phyloP scores from a whole-genome alignment of 2,329 filamentous ascomycete species.

The Fonsecaea monophora region DNA sequence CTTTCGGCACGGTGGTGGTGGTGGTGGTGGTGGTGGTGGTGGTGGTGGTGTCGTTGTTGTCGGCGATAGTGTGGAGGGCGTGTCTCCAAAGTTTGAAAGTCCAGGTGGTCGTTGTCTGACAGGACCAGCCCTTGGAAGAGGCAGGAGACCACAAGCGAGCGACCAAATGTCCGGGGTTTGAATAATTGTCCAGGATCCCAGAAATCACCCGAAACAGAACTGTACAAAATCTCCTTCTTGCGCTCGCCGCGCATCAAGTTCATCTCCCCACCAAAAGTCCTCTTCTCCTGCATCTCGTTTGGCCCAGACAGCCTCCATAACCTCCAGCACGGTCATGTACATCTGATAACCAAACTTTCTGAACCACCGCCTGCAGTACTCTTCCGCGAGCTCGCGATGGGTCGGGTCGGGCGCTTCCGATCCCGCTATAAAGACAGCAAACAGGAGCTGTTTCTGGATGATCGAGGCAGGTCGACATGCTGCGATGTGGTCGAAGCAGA shows the following conservation, averaged over 20 bases:
- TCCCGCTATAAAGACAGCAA: conserved; percentile 24
- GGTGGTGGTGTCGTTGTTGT: not conserved
- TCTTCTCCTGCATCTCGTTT: conserved; percentile 20
- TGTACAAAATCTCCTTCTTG: conserved; percentile 24
- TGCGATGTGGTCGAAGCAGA: conserved; percentile 14
- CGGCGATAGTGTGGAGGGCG: no score
- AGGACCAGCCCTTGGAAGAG: no score
- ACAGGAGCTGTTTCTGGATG: conserved; percentile 30
- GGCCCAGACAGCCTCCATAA: conserved; percentile 20
- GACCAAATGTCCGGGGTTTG: not conserved
- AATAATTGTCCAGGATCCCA: no score
- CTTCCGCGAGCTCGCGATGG: conserved; percentile 9
- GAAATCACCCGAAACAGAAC: conserved; percentile 24
- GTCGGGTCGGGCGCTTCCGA: conserved; percentile 8
- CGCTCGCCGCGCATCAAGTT: conserved; percentile 18
- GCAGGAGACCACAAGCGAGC: not conserved
- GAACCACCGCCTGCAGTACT: conserved; percentile 26
- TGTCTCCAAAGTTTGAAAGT: no score
- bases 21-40: no score
- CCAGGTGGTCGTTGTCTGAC: no score
- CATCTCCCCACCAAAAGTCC: conserved; percentile 27
- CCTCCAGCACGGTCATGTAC: conserved; percentile 19
- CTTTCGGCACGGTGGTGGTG: not conserved
- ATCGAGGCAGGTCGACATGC: conserved; percentile 14
- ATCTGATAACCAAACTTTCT: conserved; percentile 27